Percentiles rank a stretch among this genome's conserved stretches.
Evolutionary conservation across 352 stramenopile genomes (phyloP).

Genomic region (Phytopythium delawarense): DNA sequence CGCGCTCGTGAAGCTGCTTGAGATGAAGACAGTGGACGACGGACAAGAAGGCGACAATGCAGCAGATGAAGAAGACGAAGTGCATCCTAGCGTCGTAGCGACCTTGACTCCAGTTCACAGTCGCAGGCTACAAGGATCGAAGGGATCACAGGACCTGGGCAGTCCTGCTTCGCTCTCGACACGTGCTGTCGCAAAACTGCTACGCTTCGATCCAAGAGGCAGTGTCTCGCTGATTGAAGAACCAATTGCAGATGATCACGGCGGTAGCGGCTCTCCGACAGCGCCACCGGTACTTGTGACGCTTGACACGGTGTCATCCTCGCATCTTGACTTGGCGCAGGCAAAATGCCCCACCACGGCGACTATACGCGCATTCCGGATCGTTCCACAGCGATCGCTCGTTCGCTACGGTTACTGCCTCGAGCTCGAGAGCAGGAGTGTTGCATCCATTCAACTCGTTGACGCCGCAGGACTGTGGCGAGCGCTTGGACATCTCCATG

Average conservation of each 20-base stretch:
- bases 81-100: slow-evolving; percentile 21
- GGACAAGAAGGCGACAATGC: background rate
- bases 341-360: background rate
- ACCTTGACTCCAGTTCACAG: slow-evolving; percentile 31
- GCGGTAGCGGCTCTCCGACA: background rate
- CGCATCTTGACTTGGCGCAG: slow-evolving; percentile 21
- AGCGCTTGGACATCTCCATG: slow-evolving; percentile 32
- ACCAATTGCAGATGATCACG: slow-evolving; percentile 1
- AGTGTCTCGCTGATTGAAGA: slow-evolving; percentile 53
- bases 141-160: slow-evolving; percentile 10
- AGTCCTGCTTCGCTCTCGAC: slow-evolving; percentile 5
- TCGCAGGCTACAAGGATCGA: background rate
- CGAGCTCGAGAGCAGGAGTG: slow-evolving; percentile 30
- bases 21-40: background rate
- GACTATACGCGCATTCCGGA: slow-evolving; percentile 32
- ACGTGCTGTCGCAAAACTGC: slow-evolving; percentile 17
- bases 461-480: slow-evolving; percentile 24
- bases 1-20: slow-evolving; percentile 17
- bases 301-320: slow-evolving; percentile 35
- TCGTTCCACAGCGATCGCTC: slow-evolving; percentile 34
- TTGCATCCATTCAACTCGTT: background rate
- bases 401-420: slow-evolving; percentile 54
- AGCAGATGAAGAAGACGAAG: background rate
- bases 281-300: slow-evolving; percentile 22
- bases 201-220: slow-evolving; percentile 36